Percentiles rank a stretch among this genome's conserved stretches.
These are phyloP conservation scores for Brettanomyces sp. DNA, from an alignment of 805 yeast species.

Conservation along the genomic window DNA sequence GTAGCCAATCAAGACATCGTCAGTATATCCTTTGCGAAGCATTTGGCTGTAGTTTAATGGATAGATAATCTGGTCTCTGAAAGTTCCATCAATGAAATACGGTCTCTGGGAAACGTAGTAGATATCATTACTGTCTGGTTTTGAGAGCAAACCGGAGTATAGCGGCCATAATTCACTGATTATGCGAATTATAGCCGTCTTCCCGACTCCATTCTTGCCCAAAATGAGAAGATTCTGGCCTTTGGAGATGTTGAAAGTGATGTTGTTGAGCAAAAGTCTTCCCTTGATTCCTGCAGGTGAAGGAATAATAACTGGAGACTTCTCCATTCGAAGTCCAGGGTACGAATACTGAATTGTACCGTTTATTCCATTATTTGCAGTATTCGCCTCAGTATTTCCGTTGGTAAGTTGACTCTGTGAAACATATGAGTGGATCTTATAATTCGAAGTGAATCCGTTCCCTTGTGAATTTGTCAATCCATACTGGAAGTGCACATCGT, in stretches of 20 bases:
- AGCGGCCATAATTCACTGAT: slow-evolving; percentile 90
- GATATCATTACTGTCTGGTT: slow-evolving; percentile 61
- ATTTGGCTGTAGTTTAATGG: slow-evolving; percentile 75
- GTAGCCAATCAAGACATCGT: slow-evolving; percentile 57
- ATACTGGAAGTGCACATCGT: slow-evolving; percentile 48
- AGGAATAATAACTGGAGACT: slow-evolving; percentile 77
- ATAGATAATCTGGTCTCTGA: slow-evolving; percentile 85
- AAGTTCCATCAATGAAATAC: slow-evolving; percentile 70
- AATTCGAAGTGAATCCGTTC: slow-evolving; percentile 23
- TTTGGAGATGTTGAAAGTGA: slow-evolving; percentile 51
- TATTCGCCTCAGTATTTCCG: not conserved
- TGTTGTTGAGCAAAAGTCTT: slow-evolving; percentile 47
- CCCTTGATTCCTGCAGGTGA: slow-evolving; percentile 49
- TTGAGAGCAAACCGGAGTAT: slow-evolving; percentile 69
- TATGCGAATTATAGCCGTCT: slow-evolving; percentile 75
- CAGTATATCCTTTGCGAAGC: slow-evolving; percentile 62
- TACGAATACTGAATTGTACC: slow-evolving; percentile 78
- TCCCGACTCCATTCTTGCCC: slow-evolving; percentile 88
- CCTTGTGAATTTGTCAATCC: slow-evolving; percentile 23
- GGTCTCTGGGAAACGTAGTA: slow-evolving; percentile 80
- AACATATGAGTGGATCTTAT: slow-evolving; percentile 23
- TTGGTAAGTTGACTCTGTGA: slow-evolving; percentile 16
- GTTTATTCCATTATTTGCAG: slow-evolving; percentile 37
- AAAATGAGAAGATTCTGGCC: slow-evolving; percentile 69
- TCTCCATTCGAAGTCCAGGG: slow-evolving; percentile 74